Evolutionary conservation across 805 yeast species (phyloP).

Genomic region (Myxozyma monticola): DNA sequence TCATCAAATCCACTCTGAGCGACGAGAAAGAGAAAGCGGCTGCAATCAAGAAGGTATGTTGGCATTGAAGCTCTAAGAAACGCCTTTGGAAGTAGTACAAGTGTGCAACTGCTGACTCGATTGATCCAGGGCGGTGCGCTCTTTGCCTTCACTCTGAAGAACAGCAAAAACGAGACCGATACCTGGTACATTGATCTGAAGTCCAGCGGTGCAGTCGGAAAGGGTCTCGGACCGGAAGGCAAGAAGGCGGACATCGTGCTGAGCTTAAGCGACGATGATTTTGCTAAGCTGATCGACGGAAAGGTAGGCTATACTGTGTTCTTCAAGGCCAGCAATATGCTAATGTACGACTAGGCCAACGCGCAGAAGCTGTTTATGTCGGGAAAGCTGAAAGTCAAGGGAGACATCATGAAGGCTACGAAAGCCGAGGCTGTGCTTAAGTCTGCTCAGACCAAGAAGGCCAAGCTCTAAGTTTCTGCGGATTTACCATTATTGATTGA

Average conservation of each 20-base stretch:
- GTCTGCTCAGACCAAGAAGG: conserved; percentile 28
- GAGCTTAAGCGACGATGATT: conserved; percentile 64
- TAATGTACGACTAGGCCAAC: conserved; percentile 46
- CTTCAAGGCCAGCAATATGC: neutral
- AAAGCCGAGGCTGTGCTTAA: conserved; percentile 36
- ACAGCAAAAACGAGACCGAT: conserved; percentile 57
- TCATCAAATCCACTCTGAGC: conserved; percentile 38
- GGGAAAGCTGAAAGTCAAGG: conserved; percentile 84
- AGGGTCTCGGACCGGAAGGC: conserved; percentile 45
- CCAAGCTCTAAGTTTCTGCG: conserved; percentile 31
- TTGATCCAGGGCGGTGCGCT: conserved; percentile 54
- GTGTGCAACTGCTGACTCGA: too few relatives aligned
- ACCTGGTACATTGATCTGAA: conserved; percentile 72
- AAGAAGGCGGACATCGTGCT: conserved; percentile 61
- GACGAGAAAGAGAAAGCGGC: conserved; percentile 38
- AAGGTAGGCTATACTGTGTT: conserved; percentile 41
- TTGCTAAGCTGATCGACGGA: conserved; percentile 69
- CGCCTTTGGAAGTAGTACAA: too few relatives aligned
- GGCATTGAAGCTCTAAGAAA: too few relatives aligned
- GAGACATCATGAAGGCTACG: conserved; percentile 88
- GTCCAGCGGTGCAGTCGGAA: conserved; percentile 53
- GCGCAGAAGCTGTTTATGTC: conserved; percentile 82
- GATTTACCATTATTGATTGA: too few relatives aligned
- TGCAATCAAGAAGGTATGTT: conserved; percentile 38
- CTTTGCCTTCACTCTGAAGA: conserved; percentile 66